Base-by-base conservation (phyloP, 2,329 filamentous ascomycete species). In the Colletotrichum caudatum region DNA sequence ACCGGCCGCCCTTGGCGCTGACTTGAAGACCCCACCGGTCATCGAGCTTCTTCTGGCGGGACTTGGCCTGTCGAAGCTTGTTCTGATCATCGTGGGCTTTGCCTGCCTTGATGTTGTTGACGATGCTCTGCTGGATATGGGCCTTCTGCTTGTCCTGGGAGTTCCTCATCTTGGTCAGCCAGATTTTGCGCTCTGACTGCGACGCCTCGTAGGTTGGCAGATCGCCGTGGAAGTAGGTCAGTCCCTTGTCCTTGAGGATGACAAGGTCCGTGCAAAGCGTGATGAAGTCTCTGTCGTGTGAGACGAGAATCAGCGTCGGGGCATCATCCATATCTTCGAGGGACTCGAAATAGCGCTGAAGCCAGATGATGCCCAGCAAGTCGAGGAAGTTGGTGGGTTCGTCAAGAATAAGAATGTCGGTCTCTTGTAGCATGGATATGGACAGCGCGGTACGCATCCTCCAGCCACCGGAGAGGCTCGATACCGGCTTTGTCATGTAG, bases 371-470 rank as follows among this genome's bases (percentile, higher is more conserved):
- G 1, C 93, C 93, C 0, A 94, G 86, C 0, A 97, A 84, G 77
- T 97, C 94, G 1, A 97, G 86, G 78, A 94, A 97, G 77, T 97
- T 97, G 44, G 94, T 97, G 0, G 94, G 94, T 78, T 97, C 94
- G 78, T 97, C 94, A 2, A 97, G 88, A 62, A 97, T 91, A 69
- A 97, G 84, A 2, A 97, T 89, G 74, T 97, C 93, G 0, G 91
- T 89, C 9, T 91, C 88, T 73, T 94, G 91, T 1, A 94, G 87
- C 5, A 97, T 84, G 0, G 90, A 89, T 3, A 84, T 84, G 2
- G 91, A 91, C 0, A 94, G 84, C 69, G 90, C 84, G 37, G 89
- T 89, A 12, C 92, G 88, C 89, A 93, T 94, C 72, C 86, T 88
- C 92, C 92, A 94, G 2, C 92, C 94, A 8, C 94, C 94, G 0